Base-by-base conservation (phyloP, 306 rosid species). In the Boehmeria nivea region DNA sequence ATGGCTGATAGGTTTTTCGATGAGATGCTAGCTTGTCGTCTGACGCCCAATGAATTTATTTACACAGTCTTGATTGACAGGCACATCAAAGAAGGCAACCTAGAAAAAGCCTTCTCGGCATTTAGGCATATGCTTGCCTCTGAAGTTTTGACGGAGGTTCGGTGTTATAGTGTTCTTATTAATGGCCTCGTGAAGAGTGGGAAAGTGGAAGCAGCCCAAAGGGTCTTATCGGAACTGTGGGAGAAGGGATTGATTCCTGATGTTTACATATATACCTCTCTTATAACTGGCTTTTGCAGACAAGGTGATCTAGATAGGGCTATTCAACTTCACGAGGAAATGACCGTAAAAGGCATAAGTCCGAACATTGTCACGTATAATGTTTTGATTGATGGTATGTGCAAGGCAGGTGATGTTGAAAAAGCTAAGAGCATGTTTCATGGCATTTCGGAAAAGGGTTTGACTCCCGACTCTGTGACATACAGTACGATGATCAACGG, bases 191-290 rank as follows among this genome's bases (percentile, higher is more conserved):
- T 71, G 13, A 74, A 33, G 76, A 64, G 56, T 27, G 78, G 84
- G 56, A 78, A 74, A 63, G 53, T 65, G 25, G 39, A 67, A 58
- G 84, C 71, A 78, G 81, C 78, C 20, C 47, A 74, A 64, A 69
- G 34, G 53, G 36, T 78, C 16, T 67, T 74, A 46, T 63, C 66
- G 2, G 78, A 78, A 63, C 63, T 71, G 42, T 61, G 53, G 33
- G 69, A 59, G 37, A 78, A 51, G 72, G 69, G 73, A 19, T 21
- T 71, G 81, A 61, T 39, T 56, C 72, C 84, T 0, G 81, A 78
- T 51, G 81, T 64, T 44, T 66, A 59, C 57, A 71, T 67, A 18
- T 78, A 71, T 61, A 67, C 37, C 54, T 75, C 81, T 59, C 84
- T 79, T 44, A 45, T 74, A 16, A 43, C 58, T 17, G 78, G 78